Evolutionary conservation across 1,284 basidiomycete species (phyloP), one percentile per base, ranked within the genome.

Genomic region (Ustilago hordei): DNA sequence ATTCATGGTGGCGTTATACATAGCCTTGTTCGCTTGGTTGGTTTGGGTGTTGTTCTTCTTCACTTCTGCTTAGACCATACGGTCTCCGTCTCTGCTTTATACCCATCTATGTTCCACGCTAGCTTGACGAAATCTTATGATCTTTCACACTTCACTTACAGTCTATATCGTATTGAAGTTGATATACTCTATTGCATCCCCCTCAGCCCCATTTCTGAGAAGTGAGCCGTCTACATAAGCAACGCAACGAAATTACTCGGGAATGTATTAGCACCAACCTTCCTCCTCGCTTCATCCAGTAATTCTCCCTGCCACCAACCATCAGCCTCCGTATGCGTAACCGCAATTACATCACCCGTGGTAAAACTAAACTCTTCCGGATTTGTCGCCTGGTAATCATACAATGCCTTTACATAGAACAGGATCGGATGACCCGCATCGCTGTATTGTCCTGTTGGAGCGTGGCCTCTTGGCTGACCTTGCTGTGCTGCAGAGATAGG

Each of bases 271-370:
- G 92, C 89, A 13, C 94, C 94, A 5, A 90, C 89, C 79, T 91
- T 89, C 71, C 94, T 89, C 75, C 95, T 89, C 38, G 90, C 90
- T 84, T 96, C 95, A 82, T 97, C 95, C 50, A 96, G 87, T 66
- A 96, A 86, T 78, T 88, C 84, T 17, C 93, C 93, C 61, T 91
- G 92, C 95, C 94, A 96, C 95, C 95, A 96, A 1, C 94, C 94
- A 81, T 97, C 95, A 75, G 95, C 93, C 12, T 94, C 94, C 15
- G 93, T 95, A 50, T 91, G 90, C 2, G 93, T 95, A 4, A 96
- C 94, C 9, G 94, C 95, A 81, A 97, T 95, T 73, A 96, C 92
- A 86, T 96, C 95, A 6, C 92, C 93, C 28, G 91, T 89, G 82
- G 94, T 93, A 90, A 96, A 95, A 86, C 86, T 95, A 93, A 87